phyloP scores from a whole-genome alignment of 2,329 filamentous ascomycete species.

The Aspergillus sp. region DNA sequence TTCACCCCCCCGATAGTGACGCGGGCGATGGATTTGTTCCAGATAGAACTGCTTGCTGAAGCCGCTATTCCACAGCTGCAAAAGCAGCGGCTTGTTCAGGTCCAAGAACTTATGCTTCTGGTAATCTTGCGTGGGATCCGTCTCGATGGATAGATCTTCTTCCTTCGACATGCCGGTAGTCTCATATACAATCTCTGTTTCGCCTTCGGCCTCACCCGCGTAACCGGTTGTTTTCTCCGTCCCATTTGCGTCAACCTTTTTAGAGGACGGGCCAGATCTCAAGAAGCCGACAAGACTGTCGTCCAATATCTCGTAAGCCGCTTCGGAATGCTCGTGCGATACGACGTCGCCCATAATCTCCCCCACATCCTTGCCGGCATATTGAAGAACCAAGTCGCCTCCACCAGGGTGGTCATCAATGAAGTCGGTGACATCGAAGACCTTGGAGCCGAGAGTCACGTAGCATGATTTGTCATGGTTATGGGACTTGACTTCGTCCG shows the following conservation, averaged over 20 bases:
- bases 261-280: constrained; percentile 49
- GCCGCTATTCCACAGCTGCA: constrained; percentile 79
- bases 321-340: constrained; percentile 80
- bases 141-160: constrained; percentile 80
- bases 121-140: constrained; percentile 67
- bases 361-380: constrained; percentile 77
- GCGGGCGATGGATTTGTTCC: constrained; percentile 87
- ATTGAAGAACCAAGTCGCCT: constrained; percentile 77
- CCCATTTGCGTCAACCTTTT: constrained; percentile 32
- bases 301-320: constrained; percentile 91
- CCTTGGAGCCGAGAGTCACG: constrained; percentile 79
- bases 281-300: constrained; percentile 80
- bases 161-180: constrained; percentile 80
- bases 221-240: constrained; percentile 18
- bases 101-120: constrained; percentile 91
- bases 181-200: constrained; percentile 32
- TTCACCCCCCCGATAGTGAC: constrained; percentile 88
- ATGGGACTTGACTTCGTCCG: constrained; percentile 71
- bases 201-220: too few species aligned
- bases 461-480: constrained; percentile 79
- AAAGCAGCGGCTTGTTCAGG: constrained; percentile 70
- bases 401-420: constrained; percentile 86
- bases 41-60: constrained; percentile 96
- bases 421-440: constrained; percentile 93
- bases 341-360: constrained; percentile 72